Evolutionary conservation across 768 basidiomycete genomes (phyloP), one percentile per base, ranked within the genome.

Genomic region (Russula vinacea): DNA sequence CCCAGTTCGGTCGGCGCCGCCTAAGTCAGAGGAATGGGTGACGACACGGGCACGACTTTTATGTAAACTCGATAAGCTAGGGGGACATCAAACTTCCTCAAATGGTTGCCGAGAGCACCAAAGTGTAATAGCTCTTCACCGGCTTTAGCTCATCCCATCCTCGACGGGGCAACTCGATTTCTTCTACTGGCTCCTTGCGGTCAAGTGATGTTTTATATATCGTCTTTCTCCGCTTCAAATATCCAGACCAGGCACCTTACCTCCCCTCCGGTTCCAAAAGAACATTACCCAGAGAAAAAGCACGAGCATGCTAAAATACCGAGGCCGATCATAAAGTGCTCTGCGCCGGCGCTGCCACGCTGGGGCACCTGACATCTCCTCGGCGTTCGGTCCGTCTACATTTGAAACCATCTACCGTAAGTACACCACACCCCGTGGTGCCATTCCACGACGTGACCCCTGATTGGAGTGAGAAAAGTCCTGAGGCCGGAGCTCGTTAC

Each of bases 221-320:
- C 44, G 22, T 17, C 32, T 24, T n/a, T 51, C 39, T 50, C 50
- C 56, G 37, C 47, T 42, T 35, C 56, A 58, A 53, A 1, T 16
- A 44, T 47, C 62, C 42, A 39, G 62, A 57, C 44, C 42, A 39
- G 62, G 62, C 44, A 58, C 56, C 32, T 5, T n/a, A 26, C 51
- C 24, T 2, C 56, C 24, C 16, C 29, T 58, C 32, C 16, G 6
- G 51, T 22, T 42, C 47, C 33, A 19, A 49, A 37, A n/a, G 19
- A 42, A 29, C 35, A 22, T 37, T 37, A 24, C 2, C 2, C 24
- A n/a, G 17, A 61, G 16, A 45, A 54, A 35, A 53, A 22, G 44
- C 13, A 53, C 19, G 52, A 54, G 24, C 7, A 19, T 33, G 11
- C 22, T 55, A 40, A 47, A 35, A 49, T 55, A 22, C 62, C 58